These are phyloP conservation scores for Pleurotus djamor DNA, from an alignment of 768 basidiomycete species.

Conservation along the genomic window DNA sequence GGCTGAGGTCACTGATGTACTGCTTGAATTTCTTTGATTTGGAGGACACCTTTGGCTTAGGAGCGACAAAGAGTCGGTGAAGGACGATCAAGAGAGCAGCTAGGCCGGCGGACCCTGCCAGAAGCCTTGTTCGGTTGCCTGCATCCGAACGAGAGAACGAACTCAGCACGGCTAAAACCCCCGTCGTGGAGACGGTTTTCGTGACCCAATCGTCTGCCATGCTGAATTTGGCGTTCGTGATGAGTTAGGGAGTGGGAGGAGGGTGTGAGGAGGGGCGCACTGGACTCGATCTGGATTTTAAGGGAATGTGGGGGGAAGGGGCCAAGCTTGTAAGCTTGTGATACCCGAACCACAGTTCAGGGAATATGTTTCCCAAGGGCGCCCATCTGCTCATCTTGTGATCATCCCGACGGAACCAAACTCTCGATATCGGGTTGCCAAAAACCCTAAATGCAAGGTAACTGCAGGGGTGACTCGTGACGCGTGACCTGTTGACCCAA, in stretches of 20 bases:
- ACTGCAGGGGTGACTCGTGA: too few species aligned
- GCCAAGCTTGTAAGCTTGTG: not conserved
- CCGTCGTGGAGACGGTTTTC: not conserved
- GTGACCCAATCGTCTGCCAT: not conserved
- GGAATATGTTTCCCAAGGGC: too few species aligned
- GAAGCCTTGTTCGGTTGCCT: not conserved
- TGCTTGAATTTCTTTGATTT: not conserved
- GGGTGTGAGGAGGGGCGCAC: too few species aligned
- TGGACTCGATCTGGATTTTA: not conserved
- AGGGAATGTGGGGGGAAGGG: not conserved
- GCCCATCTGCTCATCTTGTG: too few species aligned
- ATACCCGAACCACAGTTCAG: too few species aligned
- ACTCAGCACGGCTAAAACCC: not conserved
- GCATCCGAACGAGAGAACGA: not conserved
- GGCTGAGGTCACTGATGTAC: conserved; percentile 14
- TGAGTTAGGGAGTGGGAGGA: too few species aligned
- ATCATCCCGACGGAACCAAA: too few species aligned
- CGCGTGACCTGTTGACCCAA: too few species aligned
- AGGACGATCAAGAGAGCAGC: conserved; percentile 9
- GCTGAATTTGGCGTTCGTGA: not conserved
- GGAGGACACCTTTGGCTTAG: not conserved
- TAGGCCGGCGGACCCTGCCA: conserved; percentile 7
- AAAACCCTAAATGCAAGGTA: too few species aligned
- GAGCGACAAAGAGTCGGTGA: not conserved
- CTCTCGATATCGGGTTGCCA: too few species aligned